Percentiles rank a stretch among this genome's conserved stretches.
phyloP scores from a whole-genome alignment of 139 green algal species.

The Ulvella scutata region DNA sequence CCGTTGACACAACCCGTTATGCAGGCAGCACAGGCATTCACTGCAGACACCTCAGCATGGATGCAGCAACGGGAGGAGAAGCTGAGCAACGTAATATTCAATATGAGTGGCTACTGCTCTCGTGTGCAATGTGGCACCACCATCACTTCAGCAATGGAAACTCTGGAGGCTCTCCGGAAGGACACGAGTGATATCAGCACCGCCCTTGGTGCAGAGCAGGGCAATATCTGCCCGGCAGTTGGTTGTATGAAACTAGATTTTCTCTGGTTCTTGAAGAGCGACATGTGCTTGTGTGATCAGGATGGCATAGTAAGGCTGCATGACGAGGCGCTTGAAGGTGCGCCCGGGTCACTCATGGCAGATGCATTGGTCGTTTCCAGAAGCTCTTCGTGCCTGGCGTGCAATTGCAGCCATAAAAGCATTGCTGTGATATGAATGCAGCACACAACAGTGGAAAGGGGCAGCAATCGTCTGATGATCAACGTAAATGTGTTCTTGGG shows the following conservation, averaged over 20 bases:
- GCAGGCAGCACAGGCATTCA: background rate
- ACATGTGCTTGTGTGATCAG: background rate
- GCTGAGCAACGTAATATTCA: background rate
- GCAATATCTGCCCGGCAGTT: background rate
- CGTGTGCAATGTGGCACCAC: background rate
- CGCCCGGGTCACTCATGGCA: no score
- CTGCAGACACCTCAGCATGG: background rate
- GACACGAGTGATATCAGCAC: background rate
- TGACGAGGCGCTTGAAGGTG: background rate
- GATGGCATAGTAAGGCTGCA: background rate
- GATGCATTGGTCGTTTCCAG: no score
- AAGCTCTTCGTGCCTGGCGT: no score
- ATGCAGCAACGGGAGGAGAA: background rate
- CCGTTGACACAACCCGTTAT: background rate
- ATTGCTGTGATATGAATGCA: no score
- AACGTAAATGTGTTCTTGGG: no score
- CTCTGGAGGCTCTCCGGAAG: background rate
- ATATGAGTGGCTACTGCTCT: background rate
- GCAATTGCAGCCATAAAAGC: no score
- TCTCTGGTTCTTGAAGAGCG: background rate
- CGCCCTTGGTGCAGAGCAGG: background rate
- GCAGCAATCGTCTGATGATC: no score
- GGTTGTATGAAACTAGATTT: background rate
- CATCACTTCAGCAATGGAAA: background rate
- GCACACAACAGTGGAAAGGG: no score